Percentiles rank a stretch among this genome's conserved stretches.
Evolutionary conservation across 306 rosid species (phyloP).

Genomic region (Vicia villosa): DNA sequence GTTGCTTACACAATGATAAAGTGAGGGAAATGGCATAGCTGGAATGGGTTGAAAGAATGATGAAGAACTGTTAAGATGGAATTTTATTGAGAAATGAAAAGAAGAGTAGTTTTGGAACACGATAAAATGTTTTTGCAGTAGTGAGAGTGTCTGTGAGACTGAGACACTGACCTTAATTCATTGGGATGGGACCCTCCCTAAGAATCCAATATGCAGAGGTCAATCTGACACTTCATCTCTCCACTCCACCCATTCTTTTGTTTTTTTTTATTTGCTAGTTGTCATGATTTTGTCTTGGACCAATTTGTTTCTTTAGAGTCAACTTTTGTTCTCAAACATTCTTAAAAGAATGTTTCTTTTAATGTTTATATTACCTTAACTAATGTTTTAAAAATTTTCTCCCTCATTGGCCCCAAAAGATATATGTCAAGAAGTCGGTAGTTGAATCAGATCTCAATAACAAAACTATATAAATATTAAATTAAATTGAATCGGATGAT

Average conservation of each 20-base stretch:
- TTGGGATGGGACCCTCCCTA: neutral
- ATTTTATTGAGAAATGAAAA: conserved; percentile 14
- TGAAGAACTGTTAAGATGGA: neutral
- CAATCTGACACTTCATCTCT: conserved; percentile 19
- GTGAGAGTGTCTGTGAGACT: conserved; percentile 4
- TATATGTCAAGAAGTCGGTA: too few relatives aligned
- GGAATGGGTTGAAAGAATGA: conserved; percentile 4
- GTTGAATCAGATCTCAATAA: too few relatives aligned
- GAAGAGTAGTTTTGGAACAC: conserved; percentile 15
- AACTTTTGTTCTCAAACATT: neutral
- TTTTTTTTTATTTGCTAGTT: conserved; percentile 22
- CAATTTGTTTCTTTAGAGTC: neutral
- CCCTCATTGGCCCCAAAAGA: too few relatives aligned
- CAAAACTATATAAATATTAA: too few relatives aligned
- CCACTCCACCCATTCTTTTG: neutral
- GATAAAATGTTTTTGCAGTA: conserved; percentile 13
- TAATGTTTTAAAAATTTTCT: too few relatives aligned
- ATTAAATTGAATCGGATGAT: too few relatives aligned
- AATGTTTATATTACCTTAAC: too few relatives aligned
- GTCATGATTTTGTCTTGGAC: conserved; percentile 22
- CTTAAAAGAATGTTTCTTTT: too few relatives aligned
- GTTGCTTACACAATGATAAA: neutral
- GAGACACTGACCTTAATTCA: neutral
- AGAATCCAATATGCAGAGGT: conserved; percentile 14
- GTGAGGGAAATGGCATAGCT: neutral